Evolutionary conservation across 495 filamentous ascomycete genomes (phyloP).

Genomic region (Penicillium alfredii): DNA sequence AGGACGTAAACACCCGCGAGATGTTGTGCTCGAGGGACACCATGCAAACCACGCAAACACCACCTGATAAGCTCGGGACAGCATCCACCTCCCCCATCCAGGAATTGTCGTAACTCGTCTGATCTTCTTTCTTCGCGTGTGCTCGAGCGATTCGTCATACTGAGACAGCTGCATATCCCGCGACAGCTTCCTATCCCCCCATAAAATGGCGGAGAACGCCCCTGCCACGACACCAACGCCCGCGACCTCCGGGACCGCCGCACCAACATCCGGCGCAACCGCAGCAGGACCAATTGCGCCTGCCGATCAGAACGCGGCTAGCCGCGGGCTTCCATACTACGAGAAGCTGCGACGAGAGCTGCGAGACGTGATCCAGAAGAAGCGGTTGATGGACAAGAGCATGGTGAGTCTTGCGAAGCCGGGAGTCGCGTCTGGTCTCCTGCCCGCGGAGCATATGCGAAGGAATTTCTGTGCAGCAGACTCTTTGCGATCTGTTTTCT

Average conservation of each 20-base stretch:
- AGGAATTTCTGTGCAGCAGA: too few species aligned
- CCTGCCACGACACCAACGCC: constrained; percentile 30
- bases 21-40: constrained; percentile 7
- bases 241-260: constrained; percentile 13
- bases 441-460: too few species aligned
- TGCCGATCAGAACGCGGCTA: constrained; percentile 24
- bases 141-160: too few species aligned
- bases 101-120: constrained; percentile 17
- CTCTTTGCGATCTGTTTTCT: too few species aligned
- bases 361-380: constrained; percentile 60
- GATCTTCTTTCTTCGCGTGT: too few species aligned
- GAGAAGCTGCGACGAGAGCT: constrained; percentile 67
- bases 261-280: constrained; percentile 17
- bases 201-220: constrained; percentile 49
- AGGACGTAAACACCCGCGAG: constrained; percentile 9
- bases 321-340: constrained; percentile 59
- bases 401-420: constrained; percentile 44
- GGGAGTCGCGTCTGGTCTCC: background rate
- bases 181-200: too few species aligned
- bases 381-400: constrained; percentile 60
- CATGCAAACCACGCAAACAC: constrained; percentile 41
- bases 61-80: constrained; percentile 22
- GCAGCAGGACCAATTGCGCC: constrained; percentile 30
- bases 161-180: too few species aligned
- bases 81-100: constrained; percentile 8